Conservation (phyloP, 2,329 filamentous ascomycete genomes). For the Emergomyces orientalis region DNA sequence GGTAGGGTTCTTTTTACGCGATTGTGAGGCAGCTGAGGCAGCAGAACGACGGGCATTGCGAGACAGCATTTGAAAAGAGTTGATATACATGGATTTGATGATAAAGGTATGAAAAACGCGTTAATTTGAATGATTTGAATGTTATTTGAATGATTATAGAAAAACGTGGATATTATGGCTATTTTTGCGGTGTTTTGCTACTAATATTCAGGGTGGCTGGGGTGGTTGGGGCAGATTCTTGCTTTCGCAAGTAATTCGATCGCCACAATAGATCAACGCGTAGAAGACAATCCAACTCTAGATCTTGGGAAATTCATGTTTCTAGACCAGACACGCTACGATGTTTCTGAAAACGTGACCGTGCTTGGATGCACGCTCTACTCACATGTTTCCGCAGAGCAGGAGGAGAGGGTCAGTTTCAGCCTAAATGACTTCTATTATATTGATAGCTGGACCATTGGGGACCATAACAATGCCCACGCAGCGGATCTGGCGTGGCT, state of each 20-base stretch:
- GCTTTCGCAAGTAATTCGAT: too few species aligned
- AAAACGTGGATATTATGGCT: too few species aligned
- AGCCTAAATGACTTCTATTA: constrained; percentile 46
- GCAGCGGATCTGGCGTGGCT: constrained; percentile 31
- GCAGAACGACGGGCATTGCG: not conserved
- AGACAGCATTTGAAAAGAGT: too few species aligned
- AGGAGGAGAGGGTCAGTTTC: constrained; percentile 32
- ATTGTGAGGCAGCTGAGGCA: not conserved
- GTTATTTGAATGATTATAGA: too few species aligned
- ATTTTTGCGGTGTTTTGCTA: too few species aligned
- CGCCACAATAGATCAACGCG: constrained; percentile 15
- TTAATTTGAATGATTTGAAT: too few species aligned
- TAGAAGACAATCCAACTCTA: constrained; percentile 3
- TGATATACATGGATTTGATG: too few species aligned
- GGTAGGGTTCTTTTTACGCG: not conserved
- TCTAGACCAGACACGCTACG: constrained; percentile 33
- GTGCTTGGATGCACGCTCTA: constrained; percentile 44
- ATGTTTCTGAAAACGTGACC: constrained; percentile 29
- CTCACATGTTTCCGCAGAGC: constrained; percentile 37
- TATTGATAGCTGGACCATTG: constrained; percentile 32
- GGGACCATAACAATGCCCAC: constrained; percentile 25
- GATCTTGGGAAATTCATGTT: constrained; percentile 32
- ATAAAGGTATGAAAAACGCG: too few species aligned
- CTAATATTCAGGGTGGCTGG: too few species aligned
- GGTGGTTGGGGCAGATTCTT: too few species aligned